Evolutionary conservation across 1,284 basidiomycete genomes (phyloP).

Genomic region (Moniliophthora roreri): DNA sequence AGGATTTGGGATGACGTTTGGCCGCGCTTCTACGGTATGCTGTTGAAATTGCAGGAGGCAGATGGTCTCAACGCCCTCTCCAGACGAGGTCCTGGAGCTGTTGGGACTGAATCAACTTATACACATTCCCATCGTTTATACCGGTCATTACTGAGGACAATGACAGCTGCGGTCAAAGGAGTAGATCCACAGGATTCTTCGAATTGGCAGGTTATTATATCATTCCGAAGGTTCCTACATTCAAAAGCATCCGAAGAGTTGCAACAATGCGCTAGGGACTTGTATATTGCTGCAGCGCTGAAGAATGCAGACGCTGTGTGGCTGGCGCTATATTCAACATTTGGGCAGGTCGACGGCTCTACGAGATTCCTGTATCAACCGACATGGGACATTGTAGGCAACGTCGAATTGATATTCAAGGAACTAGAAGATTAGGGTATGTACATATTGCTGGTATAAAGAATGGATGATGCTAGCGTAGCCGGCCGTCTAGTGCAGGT

Average conservation of each 20-base stretch:
- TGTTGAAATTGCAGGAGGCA: conserved; percentile 55
- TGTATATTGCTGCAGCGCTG: conserved; percentile 61
- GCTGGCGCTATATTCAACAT: conserved; percentile 67
- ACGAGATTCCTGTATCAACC: conserved; percentile 52
- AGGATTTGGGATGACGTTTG: conserved; percentile 88
- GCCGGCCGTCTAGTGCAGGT: conserved; percentile 1
- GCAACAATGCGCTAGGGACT: conserved; percentile 58
- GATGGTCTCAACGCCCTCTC: conserved; percentile 68
- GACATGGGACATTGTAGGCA: conserved; percentile 62
- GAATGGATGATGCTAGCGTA: not conserved
- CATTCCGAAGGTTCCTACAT: conserved; percentile 76
- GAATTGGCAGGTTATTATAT: conserved; percentile 76
- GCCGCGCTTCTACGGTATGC: conserved; percentile 72
- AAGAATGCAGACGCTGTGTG: conserved; percentile 82
- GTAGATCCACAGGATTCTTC: conserved; percentile 71
- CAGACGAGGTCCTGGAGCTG: conserved; percentile 44
- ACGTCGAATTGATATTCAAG: conserved; percentile 46
- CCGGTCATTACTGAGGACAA: conserved; percentile 68
- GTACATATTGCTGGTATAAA: not conserved
- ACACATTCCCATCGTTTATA: conserved; percentile 79
- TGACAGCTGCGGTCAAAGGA: conserved; percentile 60
- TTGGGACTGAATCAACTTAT: conserved; percentile 70
- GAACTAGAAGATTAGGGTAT: not conserved
- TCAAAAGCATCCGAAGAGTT: conserved; percentile 68
- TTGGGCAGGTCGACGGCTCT: conserved; percentile 37